Evolutionary conservation across 305 asterid species (phyloP), one percentile per base, ranked within the genome.

Genomic region (Fraxinus baroniana): DNA sequence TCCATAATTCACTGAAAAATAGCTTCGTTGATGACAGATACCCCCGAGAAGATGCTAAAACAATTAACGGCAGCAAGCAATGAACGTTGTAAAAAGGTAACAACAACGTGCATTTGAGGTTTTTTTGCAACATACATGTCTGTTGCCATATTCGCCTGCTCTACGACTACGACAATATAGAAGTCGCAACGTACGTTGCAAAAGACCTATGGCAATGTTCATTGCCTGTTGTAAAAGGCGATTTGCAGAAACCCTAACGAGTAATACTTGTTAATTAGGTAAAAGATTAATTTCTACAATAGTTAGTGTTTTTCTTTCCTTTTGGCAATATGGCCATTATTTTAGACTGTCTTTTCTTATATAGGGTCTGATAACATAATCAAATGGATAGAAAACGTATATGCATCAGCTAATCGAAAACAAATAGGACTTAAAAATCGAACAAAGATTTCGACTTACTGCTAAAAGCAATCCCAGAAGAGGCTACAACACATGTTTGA

Each of bases 391-490:
- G 18, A 52, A 52, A 52, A 52, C 26, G 4, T 57, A 18, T 20
- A 60, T 20, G 30, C 70, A 60, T 60, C 10, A 18, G 66, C 66
- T n/a, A n/a, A 55, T n/a, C 10, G 64, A 55, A n/a, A 55, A 55
- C 26, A 55, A 55, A 6, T 57, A 3, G 10, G 30, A 64, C 72
- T 7, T 24, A 28, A 41, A 36, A 44, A 26, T 7, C 5, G n/a
- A 76, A 33, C 32, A 22, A 13, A 18, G 9, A 18, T 18, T 57
- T 57, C n/a, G 0, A 18, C 83, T 5, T 87, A 89, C 92, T 88
- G 90, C 92, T 89, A 20, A 89, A 89, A 12, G 92, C 92, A 32
- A 87, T 87, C 83, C 90, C 90, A 4, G 91, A 85, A 0, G 91
- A 85, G 66, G 91, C 91, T 60, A 85, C 87, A 46, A 89, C 79